These are phyloP conservation scores for Metrosideros polymorpha DNA, from an alignment of 441 rosid genomes.

Conservation along the genomic window DNA sequence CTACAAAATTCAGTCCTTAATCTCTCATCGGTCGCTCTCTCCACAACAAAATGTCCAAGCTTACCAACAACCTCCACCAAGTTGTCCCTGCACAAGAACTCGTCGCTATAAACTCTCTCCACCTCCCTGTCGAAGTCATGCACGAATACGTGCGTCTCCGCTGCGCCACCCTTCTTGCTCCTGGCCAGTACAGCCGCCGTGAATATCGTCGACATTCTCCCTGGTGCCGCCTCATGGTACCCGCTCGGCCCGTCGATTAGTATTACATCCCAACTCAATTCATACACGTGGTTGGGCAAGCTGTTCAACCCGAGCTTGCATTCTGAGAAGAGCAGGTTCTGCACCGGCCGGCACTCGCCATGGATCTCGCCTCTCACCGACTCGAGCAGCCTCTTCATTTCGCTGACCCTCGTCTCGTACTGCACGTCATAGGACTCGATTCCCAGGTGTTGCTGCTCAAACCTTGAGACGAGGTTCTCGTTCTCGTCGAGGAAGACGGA, in stretches of 20 bases:
- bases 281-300: neutral
- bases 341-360: neutral
- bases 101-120: slow-evolving; percentile 54
- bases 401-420: neutral
- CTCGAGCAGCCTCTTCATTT: neutral
- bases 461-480: neutral
- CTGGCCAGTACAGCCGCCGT: neutral
- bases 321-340: slow-evolving; percentile 6
- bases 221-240: neutral
- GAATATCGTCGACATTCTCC: neutral
- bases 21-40: slow-evolving; percentile 1
- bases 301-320: neutral
- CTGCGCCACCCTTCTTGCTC: neutral
- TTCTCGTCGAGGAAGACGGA: slow-evolving; percentile 3
- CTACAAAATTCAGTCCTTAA: slow-evolving; percentile 32
- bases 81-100: slow-evolving; percentile 56
- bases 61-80: slow-evolving; percentile 32
- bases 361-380: neutral
- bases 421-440: neutral
- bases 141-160: slow-evolving; percentile 18
- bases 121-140: slow-evolving; percentile 56
- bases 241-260: neutral
- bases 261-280: neutral
- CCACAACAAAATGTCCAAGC: slow-evolving; percentile 47
- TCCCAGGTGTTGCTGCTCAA: neutral